These are phyloP conservation scores for Phytophthora citricola DNA, from an alignment of 352 stramenopile species.

Conservation along the genomic window DNA sequence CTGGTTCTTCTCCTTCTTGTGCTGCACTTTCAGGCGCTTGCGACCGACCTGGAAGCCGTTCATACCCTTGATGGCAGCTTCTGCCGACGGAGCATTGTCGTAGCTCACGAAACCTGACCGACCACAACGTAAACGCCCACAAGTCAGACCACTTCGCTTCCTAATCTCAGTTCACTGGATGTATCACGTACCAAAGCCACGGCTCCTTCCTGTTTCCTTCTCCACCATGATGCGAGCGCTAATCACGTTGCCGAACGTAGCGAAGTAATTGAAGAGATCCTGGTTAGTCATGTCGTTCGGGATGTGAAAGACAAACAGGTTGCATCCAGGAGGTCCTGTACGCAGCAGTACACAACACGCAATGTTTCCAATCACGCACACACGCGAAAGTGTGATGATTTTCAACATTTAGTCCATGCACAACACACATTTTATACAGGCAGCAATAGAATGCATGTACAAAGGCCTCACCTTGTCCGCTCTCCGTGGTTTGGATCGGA, in stretches of 20 bases:
- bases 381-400: slow-evolving; percentile 47
- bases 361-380: slow-evolving; percentile 51
- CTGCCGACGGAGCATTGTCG: slow-evolving; percentile 92
- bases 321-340: slow-evolving; percentile 94
- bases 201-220: slow-evolving; percentile 95
- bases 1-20: slow-evolving; percentile 92
- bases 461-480: slow-evolving; percentile 74
- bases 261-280: slow-evolving; percentile 97
- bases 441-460: slow-evolving; percentile 28
- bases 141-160: not conserved
- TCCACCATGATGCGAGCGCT: slow-evolving; percentile 97
- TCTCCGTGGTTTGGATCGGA: slow-evolving; percentile 90
- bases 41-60: slow-evolving; percentile 97
- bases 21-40: slow-evolving; percentile 97
- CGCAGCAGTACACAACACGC: slow-evolving; percentile 50
- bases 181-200: slow-evolving; percentile 89
- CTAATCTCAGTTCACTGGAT: slow-evolving; percentile 3
- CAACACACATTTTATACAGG: slow-evolving; percentile 34
- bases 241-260: slow-evolving; percentile 95
- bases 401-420: slow-evolving; percentile 54
- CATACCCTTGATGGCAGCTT: slow-evolving; percentile 94
- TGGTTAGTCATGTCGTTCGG: slow-evolving; percentile 98
- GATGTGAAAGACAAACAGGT: slow-evolving; percentile 99
- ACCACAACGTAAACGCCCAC: not conserved
- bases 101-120: slow-evolving; percentile 97